Evolutionary conservation across 2,329 filamentous ascomycete species (phyloP).

Genomic region (Ascochyta rabiei): DNA sequence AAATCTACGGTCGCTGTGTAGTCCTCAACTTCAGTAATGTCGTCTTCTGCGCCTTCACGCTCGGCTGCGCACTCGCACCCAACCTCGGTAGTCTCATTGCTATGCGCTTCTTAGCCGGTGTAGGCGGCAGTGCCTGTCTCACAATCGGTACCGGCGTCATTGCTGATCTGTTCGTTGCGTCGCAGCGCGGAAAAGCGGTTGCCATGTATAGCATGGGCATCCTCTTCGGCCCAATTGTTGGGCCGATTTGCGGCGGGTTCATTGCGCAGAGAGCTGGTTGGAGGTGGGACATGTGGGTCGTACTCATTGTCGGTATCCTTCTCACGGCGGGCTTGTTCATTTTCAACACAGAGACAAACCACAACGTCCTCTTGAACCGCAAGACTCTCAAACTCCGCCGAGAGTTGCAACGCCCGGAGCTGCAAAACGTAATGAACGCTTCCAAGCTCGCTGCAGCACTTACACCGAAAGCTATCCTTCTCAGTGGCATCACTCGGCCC

Average conservation of each 20-base stretch:
- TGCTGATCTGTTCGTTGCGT: slow-evolving; percentile 41
- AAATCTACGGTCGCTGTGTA: slow-evolving; percentile 44
- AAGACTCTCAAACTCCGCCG: slow-evolving; percentile 60
- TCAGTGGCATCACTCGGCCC: slow-evolving; percentile 45
- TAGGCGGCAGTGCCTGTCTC: slow-evolving; percentile 31
- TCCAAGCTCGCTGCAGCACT: slow-evolving; percentile 25
- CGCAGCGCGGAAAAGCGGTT: slow-evolving; percentile 42
- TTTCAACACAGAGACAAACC: slow-evolving; percentile 56
- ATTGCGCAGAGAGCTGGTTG: slow-evolving; percentile 44
- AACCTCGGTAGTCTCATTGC: slow-evolving; percentile 43
- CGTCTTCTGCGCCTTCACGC: slow-evolving; percentile 59
- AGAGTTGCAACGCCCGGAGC: slow-evolving; percentile 53
- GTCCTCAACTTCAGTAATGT: slow-evolving; percentile 50
- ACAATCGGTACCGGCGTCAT: slow-evolving; percentile 47
- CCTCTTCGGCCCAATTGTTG: slow-evolving; percentile 42
- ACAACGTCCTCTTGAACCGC: slow-evolving; percentile 58
- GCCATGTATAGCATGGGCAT: slow-evolving; percentile 40
- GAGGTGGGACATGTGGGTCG: slow-evolving; percentile 47
- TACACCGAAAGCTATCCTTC: slow-evolving; percentile 26
- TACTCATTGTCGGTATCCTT: slow-evolving; percentile 34
- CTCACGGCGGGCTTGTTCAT: slow-evolving; percentile 43
- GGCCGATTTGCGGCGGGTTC: slow-evolving; percentile 45
- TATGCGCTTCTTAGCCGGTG: slow-evolving; percentile 43
- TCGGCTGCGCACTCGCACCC: slow-evolving; percentile 50
- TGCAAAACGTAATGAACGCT: slow-evolving; percentile 52